Percentiles rank a stretch among this genome's conserved stretches.
These are phyloP conservation scores for Picea mariana DNA, from an alignment of 83 land plant species.

Conservation along the genomic window DNA sequence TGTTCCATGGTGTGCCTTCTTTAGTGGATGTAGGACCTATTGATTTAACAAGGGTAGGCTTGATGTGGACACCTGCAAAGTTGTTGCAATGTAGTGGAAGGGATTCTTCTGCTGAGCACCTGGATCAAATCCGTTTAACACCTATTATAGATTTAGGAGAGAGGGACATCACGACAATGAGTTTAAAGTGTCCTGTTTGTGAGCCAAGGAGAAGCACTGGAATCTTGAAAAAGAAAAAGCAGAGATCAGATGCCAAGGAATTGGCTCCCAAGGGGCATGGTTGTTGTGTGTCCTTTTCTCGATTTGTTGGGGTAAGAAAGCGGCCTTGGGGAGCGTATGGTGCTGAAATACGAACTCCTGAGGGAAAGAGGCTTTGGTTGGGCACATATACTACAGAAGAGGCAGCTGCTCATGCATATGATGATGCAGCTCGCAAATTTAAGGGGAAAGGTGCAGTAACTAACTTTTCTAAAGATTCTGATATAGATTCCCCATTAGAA, in stretches of 20 bases:
- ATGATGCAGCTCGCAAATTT: constrained; percentile 41
- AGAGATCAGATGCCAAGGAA: not conserved
- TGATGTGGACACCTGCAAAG: constrained; percentile 21
- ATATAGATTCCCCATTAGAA: constrained; percentile 3
- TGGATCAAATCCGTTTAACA: constrained; percentile 10
- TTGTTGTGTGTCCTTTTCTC: constrained; percentile 31
- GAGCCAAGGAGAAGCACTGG: not conserved
- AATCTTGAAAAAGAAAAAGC: constrained; percentile 18
- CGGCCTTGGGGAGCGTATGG: constrained; percentile 60
- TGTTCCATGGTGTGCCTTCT: not conserved
- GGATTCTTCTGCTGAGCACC: not conserved
- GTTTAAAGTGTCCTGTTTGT: constrained; percentile 25
- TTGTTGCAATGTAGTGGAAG: not conserved
- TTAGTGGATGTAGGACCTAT: constrained; percentile 27
- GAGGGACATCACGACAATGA: constrained; percentile 36
- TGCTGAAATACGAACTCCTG: constrained; percentile 53
- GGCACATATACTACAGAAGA: constrained; percentile 54
- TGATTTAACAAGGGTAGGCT: constrained; percentile 27
- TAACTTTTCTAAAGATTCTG: constrained; percentile 31
- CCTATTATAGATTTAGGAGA: constrained; percentile 32
- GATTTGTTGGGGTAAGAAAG: constrained; percentile 46
- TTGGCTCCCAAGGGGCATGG: constrained; percentile 9
- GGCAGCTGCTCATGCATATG: constrained; percentile 50
- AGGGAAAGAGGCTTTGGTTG: constrained; percentile 52
- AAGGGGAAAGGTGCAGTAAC: constrained; percentile 42